A percentile compares a stretch with the other conserved stretches of the same genome.
phyloP scores from a whole-genome alignment of 768 basidiomycete genomes.

The Rhizopogon roseolus region DNA sequence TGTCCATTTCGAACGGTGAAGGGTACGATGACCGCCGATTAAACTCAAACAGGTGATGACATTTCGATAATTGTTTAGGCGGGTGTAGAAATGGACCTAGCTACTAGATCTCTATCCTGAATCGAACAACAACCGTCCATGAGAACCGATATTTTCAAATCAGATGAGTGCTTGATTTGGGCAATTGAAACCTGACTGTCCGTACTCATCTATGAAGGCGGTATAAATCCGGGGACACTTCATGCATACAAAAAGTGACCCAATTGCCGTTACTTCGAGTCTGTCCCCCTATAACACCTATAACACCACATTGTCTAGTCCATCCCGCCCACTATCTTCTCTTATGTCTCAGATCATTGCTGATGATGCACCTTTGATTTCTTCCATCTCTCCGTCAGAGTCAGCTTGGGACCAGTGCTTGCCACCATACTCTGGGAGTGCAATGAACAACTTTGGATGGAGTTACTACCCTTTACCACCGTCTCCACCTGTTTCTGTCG shows the following conservation, averaged over 20 bases:
- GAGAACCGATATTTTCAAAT: constrained; percentile 27
- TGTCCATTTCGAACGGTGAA: too few species aligned
- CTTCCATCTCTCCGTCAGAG: constrained; percentile 40
- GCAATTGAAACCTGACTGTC: constrained; percentile 18
- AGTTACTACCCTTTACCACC: constrained; percentile 46
- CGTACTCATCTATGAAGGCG: constrained; percentile 23
- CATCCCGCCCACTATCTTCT: constrained; percentile 19
- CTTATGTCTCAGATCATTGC: constrained; percentile 58
- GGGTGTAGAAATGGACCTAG: constrained; percentile 19
- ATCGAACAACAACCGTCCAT: constrained; percentile 25
- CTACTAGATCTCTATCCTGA: constrained; percentile 19
- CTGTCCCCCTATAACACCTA: constrained; percentile 7
- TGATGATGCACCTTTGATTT: constrained; percentile 53
- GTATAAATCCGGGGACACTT: constrained; percentile 25
- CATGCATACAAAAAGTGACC: constrained; percentile 12
- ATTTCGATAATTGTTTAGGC: constrained; percentile 12
- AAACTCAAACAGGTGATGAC: constrained; percentile 12
- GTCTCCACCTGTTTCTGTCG: constrained; percentile 44
- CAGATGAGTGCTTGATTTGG: constrained; percentile 29
- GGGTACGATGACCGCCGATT: constrained; percentile 2
- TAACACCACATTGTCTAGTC: constrained; percentile 7
- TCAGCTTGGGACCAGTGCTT: constrained; percentile 44
- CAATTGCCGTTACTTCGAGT: constrained; percentile 11
- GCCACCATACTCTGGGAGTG: constrained; percentile 28
- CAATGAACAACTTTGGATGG: constrained; percentile 39